These are phyloP conservation scores for Coemansia sp. DNA, from an alignment of 192 early-diverging fungal genomes.

Conservation along the genomic window DNA sequence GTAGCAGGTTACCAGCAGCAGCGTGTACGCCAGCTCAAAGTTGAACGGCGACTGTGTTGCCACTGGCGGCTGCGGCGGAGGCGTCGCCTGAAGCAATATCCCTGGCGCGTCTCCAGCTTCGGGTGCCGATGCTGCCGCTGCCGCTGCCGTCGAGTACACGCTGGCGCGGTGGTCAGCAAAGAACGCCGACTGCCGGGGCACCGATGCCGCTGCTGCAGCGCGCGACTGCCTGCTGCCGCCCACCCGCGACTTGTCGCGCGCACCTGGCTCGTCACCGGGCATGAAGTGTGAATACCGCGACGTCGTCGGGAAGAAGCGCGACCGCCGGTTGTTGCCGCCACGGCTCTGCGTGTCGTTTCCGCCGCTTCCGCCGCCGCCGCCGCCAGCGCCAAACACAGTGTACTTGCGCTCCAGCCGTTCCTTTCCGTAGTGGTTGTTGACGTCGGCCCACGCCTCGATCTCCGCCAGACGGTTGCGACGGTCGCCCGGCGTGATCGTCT, in stretches of 20 bases:
- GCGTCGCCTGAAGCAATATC: neutral
- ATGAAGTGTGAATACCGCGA: conserved; percentile 57
- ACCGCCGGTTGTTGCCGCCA: conserved; percentile 35
- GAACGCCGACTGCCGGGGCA: conserved; percentile 50
- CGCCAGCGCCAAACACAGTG: conserved; percentile 33
- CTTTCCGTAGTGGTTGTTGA: conserved; percentile 60
- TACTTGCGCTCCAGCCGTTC: conserved; percentile 54
- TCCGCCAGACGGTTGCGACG: conserved; percentile 67
- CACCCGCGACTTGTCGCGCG: conserved; percentile 38
- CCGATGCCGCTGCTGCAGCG: conserved; percentile 11
- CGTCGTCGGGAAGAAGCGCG: conserved; percentile 55
- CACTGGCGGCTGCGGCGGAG: neutral
- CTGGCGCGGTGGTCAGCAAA: conserved; percentile 48
- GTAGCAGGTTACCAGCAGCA: conserved; percentile 79
- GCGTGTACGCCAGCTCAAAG: conserved; percentile 65
- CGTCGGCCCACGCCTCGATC: conserved; percentile 77
- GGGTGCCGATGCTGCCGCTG: neutral
- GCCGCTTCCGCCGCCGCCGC: neutral
- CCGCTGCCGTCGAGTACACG: conserved; percentile 30
- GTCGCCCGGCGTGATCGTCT: conserved; percentile 65
- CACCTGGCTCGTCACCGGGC: conserved; percentile 57
- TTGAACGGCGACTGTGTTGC: conserved; percentile 46
- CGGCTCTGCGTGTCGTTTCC: conserved; percentile 15
- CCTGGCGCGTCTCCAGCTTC: neutral
- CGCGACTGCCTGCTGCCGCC: conserved; percentile 15